A percentile compares a stretch with the other conserved stretches of the same genome.
These are phyloP conservation scores for Suillus subluteus DNA, from an alignment of 768 basidiomycete genomes.

Conservation along the genomic window DNA sequence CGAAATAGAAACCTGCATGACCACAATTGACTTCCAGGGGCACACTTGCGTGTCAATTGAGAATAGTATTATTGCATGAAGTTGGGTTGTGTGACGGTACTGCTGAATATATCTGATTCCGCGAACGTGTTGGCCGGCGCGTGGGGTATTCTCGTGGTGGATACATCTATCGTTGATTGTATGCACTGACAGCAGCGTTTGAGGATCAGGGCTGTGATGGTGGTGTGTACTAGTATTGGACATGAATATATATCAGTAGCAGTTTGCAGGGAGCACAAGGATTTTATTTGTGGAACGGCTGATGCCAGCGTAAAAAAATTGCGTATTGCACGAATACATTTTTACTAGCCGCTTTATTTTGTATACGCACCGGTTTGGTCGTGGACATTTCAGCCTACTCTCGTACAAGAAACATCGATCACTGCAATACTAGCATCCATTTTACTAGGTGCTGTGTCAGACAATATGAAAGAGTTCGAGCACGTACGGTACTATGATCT, in stretches of 20 bases:
- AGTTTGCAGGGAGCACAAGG: too few species aligned
- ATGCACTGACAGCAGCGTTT: conserved; percentile 16
- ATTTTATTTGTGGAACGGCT: too few species aligned
- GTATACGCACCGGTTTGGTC: background rate
- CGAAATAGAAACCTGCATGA: background rate
- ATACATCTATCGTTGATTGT: conserved; percentile 28
- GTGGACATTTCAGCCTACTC: background rate
- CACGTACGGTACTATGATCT: background rate
- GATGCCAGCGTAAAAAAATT: too few species aligned
- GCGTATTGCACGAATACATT: too few species aligned
- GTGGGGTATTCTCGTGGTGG: conserved; percentile 28
- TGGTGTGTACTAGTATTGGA: background rate
- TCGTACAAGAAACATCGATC: background rate
- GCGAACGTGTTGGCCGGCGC: conserved; percentile 39
- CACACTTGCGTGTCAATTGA: background rate
- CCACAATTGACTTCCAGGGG: background rate
- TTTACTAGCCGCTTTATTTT: background rate
- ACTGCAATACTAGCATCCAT: background rate
- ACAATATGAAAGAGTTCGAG: background rate
- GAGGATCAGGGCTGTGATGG: background rate
- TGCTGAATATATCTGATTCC: conserved; percentile 20
- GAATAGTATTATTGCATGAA: background rate
- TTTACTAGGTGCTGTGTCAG: background rate
- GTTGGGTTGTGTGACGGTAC: background rate
- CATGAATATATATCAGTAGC: background rate